Evolutionary conservation across 1,284 basidiomycete genomes (phyloP).

Genomic region (Irpex rosettiformis): DNA sequence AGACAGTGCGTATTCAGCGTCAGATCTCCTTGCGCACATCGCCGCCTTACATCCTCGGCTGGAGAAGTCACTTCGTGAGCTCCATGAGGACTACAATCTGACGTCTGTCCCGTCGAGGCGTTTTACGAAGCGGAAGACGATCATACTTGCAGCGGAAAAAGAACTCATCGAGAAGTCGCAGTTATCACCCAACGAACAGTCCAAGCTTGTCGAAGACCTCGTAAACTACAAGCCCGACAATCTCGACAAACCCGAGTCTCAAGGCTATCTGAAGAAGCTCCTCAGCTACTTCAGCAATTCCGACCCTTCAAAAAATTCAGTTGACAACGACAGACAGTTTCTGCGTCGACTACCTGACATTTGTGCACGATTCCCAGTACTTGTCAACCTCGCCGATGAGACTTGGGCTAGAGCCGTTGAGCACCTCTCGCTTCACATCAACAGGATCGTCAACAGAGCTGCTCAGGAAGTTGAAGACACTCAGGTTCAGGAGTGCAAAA

Average conservation of each 20-base stretch:
- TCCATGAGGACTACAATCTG: not conserved
- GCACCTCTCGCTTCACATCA: slow-evolving; percentile 19
- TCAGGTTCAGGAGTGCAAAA: slow-evolving; percentile 20
- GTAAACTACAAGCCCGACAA: not conserved
- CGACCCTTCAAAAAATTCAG: too few species aligned
- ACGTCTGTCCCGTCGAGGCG: not conserved
- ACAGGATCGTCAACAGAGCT: slow-evolving; percentile 12
- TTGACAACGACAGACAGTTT: slow-evolving; percentile 28
- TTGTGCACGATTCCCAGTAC: slow-evolving; percentile 20
- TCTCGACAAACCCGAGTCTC: not conserved
- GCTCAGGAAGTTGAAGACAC: slow-evolving; percentile 7
- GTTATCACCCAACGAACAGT: slow-evolving; percentile 2
- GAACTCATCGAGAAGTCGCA: slow-evolving; percentile 11
- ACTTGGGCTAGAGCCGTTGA: slow-evolving; percentile 18
- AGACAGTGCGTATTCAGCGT: not conserved
- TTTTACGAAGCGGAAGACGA: slow-evolving; percentile 1
- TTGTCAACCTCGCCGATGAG: slow-evolving; percentile 18
- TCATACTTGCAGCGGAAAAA: not conserved
- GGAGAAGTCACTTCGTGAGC: not conserved
- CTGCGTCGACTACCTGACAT: slow-evolving; percentile 25
- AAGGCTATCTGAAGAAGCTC: not conserved
- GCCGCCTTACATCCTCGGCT: not conserved
- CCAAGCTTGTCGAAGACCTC: not conserved
- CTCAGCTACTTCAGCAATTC: too few species aligned
- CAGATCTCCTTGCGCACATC: not conserved